Evolutionary conservation across 768 basidiomycete species (phyloP).

Genomic region (Trametes maxima): DNA sequence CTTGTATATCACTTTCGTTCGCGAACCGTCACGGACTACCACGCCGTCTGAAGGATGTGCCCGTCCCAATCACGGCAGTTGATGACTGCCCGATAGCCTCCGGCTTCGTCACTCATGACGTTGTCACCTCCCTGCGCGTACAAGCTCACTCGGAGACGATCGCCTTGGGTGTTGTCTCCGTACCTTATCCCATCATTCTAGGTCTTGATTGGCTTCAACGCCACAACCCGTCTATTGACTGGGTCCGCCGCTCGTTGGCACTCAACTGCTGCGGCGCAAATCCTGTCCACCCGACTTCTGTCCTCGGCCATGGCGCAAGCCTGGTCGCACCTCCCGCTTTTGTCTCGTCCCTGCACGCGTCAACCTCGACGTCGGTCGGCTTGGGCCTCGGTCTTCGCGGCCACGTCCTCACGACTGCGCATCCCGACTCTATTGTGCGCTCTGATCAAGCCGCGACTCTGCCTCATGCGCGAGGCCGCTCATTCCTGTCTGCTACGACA

Average conservation of each 20-base stretch:
- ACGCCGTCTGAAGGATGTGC: too few relatives aligned
- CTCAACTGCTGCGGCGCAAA: slow-evolving; percentile 21
- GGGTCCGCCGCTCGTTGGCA: slow-evolving; percentile 34
- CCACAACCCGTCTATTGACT: slow-evolving; percentile 41
- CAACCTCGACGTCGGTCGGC: background rate
- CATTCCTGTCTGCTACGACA: background rate
- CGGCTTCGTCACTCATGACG: background rate
- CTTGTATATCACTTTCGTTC: slow-evolving; percentile 41
- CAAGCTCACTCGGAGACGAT: slow-evolving; percentile 32
- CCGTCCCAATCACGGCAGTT: background rate
- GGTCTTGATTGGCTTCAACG: slow-evolving; percentile 41
- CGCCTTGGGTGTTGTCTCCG: slow-evolving; percentile 35
- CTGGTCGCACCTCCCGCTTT: background rate
- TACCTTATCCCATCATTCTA: slow-evolving; percentile 38
- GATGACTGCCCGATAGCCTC: background rate
- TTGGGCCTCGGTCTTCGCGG: background rate
- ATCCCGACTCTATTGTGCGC: background rate
- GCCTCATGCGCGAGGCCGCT: background rate
- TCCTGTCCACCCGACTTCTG: background rate
- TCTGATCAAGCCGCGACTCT: background rate
- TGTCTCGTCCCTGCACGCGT: background rate
- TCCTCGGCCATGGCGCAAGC: background rate
- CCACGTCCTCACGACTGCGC: background rate
- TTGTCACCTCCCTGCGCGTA: slow-evolving; percentile 31
- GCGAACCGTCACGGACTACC: slow-evolving; percentile 20